Evolutionary conservation across 2,329 filamentous ascomycete species (phyloP).

Genomic region (Trichophyton equinum): DNA sequence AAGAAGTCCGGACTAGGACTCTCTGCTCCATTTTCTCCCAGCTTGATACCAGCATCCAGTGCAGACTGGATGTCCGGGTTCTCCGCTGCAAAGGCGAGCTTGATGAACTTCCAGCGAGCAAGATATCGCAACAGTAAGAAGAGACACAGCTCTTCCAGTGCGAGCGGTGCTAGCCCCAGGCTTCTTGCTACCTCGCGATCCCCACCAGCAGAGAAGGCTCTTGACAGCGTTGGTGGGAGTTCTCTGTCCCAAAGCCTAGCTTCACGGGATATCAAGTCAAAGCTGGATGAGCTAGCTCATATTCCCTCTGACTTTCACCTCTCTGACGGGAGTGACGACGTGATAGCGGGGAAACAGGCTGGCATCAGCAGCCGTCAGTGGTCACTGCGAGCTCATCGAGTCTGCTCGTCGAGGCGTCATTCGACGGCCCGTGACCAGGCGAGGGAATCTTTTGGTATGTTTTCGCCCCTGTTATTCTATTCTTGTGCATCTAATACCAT

Average conservation of each 20-base stretch:
- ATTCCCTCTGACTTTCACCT: constrained; percentile 82
- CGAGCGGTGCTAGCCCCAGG: constrained; percentile 56
- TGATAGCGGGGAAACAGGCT: constrained; percentile 37
- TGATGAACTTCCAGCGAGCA: constrained; percentile 64
- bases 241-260: constrained; percentile 36
- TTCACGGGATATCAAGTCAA: constrained; percentile 31
- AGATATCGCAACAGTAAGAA: constrained; percentile 47
- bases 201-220: constrained; percentile 52
- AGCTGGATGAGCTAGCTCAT: constrained; percentile 80
- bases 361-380: constrained; percentile 22
- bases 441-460: constrained; percentile 71
- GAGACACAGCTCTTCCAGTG: constrained; percentile 56
- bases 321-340: constrained; percentile 64
- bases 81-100: constrained; percentile 60
- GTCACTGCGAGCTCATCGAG: too few relatives aligned
- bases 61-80: constrained; percentile 52
- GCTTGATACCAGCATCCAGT: constrained; percentile 39
- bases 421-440: constrained; percentile 66
- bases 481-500: not conserved
- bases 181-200: constrained; percentile 61
- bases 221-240: constrained; percentile 40
- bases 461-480: not conserved
- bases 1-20: constrained; percentile 41
- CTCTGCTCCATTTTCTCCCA: constrained; percentile 36
- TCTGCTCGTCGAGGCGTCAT: constrained; percentile 63